A percentile compares a stretch with the other conserved stretches of the same genome.
Conservation (phyloP, 192 early-diverging fungal genomes). For the Dimargaris verticillata region DNA sequence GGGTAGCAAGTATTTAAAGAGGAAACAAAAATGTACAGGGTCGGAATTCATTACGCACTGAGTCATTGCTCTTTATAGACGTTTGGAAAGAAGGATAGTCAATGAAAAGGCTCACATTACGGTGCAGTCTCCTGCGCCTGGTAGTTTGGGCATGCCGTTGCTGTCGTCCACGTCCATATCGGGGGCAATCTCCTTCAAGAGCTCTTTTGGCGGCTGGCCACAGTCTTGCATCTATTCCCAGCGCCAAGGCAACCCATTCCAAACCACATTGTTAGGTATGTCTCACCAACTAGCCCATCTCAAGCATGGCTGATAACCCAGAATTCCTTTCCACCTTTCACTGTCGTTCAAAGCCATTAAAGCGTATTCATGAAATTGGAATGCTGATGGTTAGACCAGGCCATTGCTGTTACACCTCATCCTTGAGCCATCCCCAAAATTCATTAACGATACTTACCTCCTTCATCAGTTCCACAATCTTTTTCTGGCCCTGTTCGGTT, state of each 20-base stretch:
- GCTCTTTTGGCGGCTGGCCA: constrained; percentile 84
- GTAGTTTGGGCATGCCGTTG: constrained; percentile 47
- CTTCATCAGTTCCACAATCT: constrained; percentile 87
- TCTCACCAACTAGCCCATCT: too few species aligned
- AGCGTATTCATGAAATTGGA: too few species aligned
- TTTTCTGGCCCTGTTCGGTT: constrained; percentile 44
- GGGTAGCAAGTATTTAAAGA: too few species aligned
- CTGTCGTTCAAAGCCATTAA: too few species aligned
- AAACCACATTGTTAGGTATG: background rate
- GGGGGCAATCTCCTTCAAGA: constrained; percentile 80
- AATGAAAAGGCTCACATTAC: constrained; percentile 10
- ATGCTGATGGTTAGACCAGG: too few species aligned
- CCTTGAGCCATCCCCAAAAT: too few species aligned
- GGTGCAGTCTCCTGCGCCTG: constrained; percentile 19
- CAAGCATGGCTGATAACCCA: too few species aligned
- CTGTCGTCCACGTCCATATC: constrained; percentile 65
- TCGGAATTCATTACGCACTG: too few species aligned
- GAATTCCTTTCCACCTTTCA: too few species aligned
- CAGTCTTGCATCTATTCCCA: constrained; percentile 74
- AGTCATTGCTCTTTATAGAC: too few species aligned
- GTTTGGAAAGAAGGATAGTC: background rate
- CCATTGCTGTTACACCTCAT: too few species aligned
- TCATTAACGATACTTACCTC: constrained; percentile 31
- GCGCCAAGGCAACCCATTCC: constrained; percentile 6
- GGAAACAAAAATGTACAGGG: too few species aligned